Percentiles rank a stretch among this genome's conserved stretches.
These are phyloP conservation scores for Rhizoclosmatium sp. DNA, from an alignment of 192 early-diverging fungal species.

Conservation along the genomic window DNA sequence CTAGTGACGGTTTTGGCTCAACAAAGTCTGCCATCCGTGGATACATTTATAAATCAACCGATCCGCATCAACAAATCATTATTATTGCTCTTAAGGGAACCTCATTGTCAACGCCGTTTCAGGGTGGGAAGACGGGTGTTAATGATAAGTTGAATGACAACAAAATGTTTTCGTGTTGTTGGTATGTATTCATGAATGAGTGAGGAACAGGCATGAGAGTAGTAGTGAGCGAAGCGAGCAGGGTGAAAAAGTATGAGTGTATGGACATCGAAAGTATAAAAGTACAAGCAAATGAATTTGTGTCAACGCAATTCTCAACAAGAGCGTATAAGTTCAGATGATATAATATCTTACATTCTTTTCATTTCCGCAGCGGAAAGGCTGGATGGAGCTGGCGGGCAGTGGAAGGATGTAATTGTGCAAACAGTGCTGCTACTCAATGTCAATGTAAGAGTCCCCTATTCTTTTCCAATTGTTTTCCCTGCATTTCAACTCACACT, in stretches of 20 bases:
- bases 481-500: not conserved
- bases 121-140: constrained; percentile 40
- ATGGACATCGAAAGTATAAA: not conserved
- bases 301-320: no score
- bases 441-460: constrained; percentile 7
- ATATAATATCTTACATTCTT: not conserved
- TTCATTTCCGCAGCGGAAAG: not conserved
- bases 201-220: no score
- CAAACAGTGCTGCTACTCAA: constrained; percentile 26
- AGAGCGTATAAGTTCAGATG: no score
- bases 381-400: constrained; percentile 32
- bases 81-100: constrained; percentile 88
- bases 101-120: constrained; percentile 44
- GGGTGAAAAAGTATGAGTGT: constrained; percentile 32
- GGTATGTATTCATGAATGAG: constrained; percentile 32
- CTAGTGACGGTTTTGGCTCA: constrained; percentile 46
- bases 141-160: constrained; percentile 77
- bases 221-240: constrained; percentile 61
- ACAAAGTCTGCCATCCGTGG: constrained; percentile 69
- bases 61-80: constrained; percentile 61
- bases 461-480: not conserved
- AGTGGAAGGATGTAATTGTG: constrained; percentile 27
- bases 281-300: not conserved
- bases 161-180: constrained; percentile 95
- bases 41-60: constrained; percentile 79